These are phyloP conservation scores for Talaromyces adpressus DNA, from an alignment of 495 filamentous ascomycete species.

Conservation along the genomic window DNA sequence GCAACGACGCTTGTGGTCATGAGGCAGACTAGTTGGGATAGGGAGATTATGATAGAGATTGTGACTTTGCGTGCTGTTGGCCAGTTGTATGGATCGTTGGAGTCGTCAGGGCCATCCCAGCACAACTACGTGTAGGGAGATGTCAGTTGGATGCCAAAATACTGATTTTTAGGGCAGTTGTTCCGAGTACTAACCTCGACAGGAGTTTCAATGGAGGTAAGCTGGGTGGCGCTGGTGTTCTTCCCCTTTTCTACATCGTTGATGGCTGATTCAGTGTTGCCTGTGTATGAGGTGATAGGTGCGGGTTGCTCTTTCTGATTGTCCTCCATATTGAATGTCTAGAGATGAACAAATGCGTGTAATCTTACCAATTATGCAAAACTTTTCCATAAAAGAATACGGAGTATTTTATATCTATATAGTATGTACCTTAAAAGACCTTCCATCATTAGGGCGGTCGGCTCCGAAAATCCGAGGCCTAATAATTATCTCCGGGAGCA, in stretches of 20 bases:
- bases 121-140: background rate
- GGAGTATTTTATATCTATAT: background rate
- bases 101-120: conserved; percentile 57
- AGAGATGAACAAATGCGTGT: background rate
- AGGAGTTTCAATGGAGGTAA: background rate
- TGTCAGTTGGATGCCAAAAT: background rate
- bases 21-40: conserved; percentile 1
- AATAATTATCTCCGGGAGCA: background rate
- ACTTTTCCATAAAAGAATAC: background rate
- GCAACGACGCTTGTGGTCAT: conserved; percentile 7
- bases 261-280: background rate
- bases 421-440: background rate
- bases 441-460: background rate
- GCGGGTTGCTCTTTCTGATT: background rate
- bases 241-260: background rate
- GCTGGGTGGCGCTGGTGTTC: background rate
- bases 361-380: background rate
- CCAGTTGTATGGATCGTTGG: conserved; percentile 58
- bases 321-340: background rate
- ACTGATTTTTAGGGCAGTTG: background rate
- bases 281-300: background rate
- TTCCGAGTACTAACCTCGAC: background rate
- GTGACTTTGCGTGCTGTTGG: conserved; percentile 14
- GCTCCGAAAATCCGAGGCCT: background rate
- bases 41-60: background rate